Conservation (phyloP, 2,329 filamentous ascomycete species). For the Rhynchosporium secalis region DNA sequence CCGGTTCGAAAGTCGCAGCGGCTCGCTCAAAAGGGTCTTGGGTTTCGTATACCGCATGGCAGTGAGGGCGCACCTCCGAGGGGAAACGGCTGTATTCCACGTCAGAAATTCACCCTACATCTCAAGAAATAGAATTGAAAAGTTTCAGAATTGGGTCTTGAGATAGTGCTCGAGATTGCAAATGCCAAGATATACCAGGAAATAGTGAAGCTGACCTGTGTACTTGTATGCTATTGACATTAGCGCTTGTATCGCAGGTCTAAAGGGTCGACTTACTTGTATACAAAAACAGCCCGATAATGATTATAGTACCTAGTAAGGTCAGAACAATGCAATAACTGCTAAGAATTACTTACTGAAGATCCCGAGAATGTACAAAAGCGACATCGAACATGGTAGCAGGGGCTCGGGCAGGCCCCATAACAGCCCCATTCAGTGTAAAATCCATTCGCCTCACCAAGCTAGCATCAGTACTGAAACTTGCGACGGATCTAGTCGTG, state of each 20-base stretch:
- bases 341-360: not conserved
- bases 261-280: not conserved
- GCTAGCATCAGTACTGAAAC: constrained; percentile 1
- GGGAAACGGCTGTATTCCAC: not conserved
- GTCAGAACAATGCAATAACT: not conserved
- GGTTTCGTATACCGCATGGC: constrained; percentile 9
- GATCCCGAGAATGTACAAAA: constrained; percentile 5
- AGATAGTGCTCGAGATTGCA: too few relatives aligned
- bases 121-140: too few relatives aligned
- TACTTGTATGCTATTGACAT: constrained; percentile 2
- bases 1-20: constrained; percentile 4
- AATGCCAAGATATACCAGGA: too few relatives aligned
- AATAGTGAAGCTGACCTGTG: too few relatives aligned
- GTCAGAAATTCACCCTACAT: too few relatives aligned
- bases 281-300: constrained; percentile 11
- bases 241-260: not conserved
- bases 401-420: not conserved
- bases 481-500: constrained; percentile 3
- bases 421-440: not conserved
- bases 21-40: constrained; percentile 13
- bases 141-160: too few relatives aligned
- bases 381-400: constrained; percentile 11
- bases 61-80: not conserved
- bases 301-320: constrained; percentile 10
- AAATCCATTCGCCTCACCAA: not conserved